Percentiles rank a stretch among this genome's conserved stretches.
Conservation (phyloP, 108 stramenopile genomes). For the Nannochloropsis granulata region DNA sequence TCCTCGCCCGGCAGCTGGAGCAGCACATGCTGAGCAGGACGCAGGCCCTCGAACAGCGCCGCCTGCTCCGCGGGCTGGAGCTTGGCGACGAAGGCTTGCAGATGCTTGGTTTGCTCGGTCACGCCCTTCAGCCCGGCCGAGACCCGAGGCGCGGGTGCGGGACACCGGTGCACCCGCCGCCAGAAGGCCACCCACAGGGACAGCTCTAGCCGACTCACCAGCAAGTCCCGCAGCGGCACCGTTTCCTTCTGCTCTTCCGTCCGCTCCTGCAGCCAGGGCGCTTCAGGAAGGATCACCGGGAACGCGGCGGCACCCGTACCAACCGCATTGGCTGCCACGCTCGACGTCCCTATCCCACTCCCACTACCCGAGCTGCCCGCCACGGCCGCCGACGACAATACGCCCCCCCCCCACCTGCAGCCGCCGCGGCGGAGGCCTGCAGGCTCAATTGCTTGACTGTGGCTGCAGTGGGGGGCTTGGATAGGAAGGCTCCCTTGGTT, state of each 20-base stretch:
- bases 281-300: neutral
- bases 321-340: neutral
- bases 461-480: neutral
- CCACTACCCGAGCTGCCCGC: neutral
- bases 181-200: constrained; percentile 20
- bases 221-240: constrained; percentile 12
- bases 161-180: neutral
- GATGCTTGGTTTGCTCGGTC: neutral
- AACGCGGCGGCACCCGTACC: neutral
- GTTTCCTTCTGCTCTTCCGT: neutral
- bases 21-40: neutral
- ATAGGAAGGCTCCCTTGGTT: neutral
- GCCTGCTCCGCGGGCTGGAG: neutral
- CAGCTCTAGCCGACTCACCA: constrained; percentile 18
- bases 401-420: neutral
- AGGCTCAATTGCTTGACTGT: neutral
- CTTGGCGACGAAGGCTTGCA: neutral
- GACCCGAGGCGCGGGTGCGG: neutral
- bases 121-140: neutral
- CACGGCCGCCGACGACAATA: neutral
- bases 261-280: constrained; percentile 10
- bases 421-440: neutral
- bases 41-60: constrained; percentile 8
- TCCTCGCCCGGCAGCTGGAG: neutral
- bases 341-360: neutral